Evolutionary conservation across 1,284 basidiomycete genomes (phyloP), one percentile per base, ranked within the genome.

Genomic region (Sanguinoderma infundibulare): DNA sequence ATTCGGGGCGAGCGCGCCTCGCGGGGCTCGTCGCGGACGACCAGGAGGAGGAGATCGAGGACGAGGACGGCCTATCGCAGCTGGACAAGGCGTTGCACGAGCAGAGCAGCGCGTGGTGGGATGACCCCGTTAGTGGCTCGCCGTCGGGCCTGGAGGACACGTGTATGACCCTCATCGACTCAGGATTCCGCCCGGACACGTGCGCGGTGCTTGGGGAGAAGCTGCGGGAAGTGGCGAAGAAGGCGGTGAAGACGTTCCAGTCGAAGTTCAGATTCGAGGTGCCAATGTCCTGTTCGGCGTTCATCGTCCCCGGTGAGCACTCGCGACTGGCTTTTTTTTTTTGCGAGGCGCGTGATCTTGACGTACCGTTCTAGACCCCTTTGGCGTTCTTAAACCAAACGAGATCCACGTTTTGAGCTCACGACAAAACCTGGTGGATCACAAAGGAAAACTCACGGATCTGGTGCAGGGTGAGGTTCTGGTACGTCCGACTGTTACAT

Each of bases 131-230:
- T 39, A 79, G 78, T 59, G 80, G 80, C 1, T 74, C 68, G 36
- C 80, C 80, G 0, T 78, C 79, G 0, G 70, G 75, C 14, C 63
- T 82, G 9, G 78, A 79, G 39, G 80, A 82, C 65, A 79, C 76
- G 0, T 73, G 73, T 9, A 66, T 79, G 69, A 57, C 47, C 2
- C 67, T 79, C 8, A 59, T 80, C 0, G 77, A 77, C 53, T 63
- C 79, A 9, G 80, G 80, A 0, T 81, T 81, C 62, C 68, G 58
- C 4, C 81, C 81, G 2, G 51, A 63, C 5, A 64, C 66, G 5
- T 73, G 72, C 35, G 54, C 70, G 0, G 71, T 79, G n/a, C 67
- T 82, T 9, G 61, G 71, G 22, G 70, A 67, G 30, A 81, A 79
- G 67, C 64, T 81, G 20, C 64, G 69, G 44, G 63, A 72, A n/a